These are phyloP conservation scores for Aspergillus sclerotioniger DNA, from an alignment of 495 filamentous ascomycete genomes.

Conservation along the genomic window DNA sequence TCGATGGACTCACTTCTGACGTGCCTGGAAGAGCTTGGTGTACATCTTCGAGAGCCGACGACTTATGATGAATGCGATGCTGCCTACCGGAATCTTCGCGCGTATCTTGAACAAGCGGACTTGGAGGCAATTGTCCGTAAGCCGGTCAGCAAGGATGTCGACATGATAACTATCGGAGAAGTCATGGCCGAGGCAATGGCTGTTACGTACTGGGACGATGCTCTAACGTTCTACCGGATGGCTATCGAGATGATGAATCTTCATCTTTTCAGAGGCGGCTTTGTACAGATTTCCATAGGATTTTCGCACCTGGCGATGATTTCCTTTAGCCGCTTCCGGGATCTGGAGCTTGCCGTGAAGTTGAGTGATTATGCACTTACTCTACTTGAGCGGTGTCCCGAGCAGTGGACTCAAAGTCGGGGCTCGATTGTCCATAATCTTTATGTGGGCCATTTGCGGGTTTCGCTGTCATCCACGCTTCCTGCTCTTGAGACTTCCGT, in stretches of 20 bases:
- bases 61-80: slow-evolving; percentile 73
- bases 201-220: slow-evolving; percentile 81
- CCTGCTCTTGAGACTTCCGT: slow-evolving; percentile 64
- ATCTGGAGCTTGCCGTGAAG: slow-evolving; percentile 63
- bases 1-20: slow-evolving; percentile 67
- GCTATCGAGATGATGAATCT: slow-evolving; percentile 68
- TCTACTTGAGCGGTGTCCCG: slow-evolving; percentile 63
- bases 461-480: slow-evolving; percentile 58
- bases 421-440: slow-evolving; percentile 70
- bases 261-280: slow-evolving; percentile 62
- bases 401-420: slow-evolving; percentile 67
- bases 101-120: slow-evolving; percentile 58
- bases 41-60: slow-evolving; percentile 61
- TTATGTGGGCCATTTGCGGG: slow-evolving; percentile 71
- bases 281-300: slow-evolving; percentile 72
- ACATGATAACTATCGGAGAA: slow-evolving; percentile 63
- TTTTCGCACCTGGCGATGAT: slow-evolving; percentile 76
- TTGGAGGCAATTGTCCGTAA: slow-evolving; percentile 53
- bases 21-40: slow-evolving; percentile 64
- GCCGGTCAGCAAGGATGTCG: slow-evolving; percentile 50
- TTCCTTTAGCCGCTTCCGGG: slow-evolving; percentile 68
- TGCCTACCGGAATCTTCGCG: slow-evolving; percentile 60
- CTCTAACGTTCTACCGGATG: slow-evolving; percentile 72
- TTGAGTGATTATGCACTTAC: slow-evolving; percentile 63
- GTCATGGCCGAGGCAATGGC: slow-evolving; percentile 74